Evolutionary conservation across 164 flowering plant species (phyloP).

Genomic region (Vitis amurensis): DNA sequence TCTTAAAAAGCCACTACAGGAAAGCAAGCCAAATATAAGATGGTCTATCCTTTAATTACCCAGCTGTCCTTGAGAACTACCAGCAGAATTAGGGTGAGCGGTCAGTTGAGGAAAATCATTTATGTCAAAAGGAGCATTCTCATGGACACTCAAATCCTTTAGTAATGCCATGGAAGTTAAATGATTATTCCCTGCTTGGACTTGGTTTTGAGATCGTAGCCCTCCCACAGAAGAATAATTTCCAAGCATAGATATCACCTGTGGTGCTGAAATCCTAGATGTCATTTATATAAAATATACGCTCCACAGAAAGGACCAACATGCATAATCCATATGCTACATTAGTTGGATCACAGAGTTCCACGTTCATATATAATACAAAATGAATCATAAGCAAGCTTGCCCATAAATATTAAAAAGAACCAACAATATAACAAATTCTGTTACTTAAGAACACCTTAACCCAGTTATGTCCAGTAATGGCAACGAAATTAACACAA

Average conservation of each 20-base stretch:
- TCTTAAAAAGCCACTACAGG: background rate
- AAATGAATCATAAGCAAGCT: too few species aligned
- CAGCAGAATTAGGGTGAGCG: slow-evolving; percentile 30
- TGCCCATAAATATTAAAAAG: too few species aligned
- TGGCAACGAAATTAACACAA: too few species aligned
- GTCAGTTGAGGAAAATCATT: slow-evolving; percentile 37
- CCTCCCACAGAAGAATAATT: slow-evolving; percentile 27
- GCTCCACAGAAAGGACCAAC: background rate
- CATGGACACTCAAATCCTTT: slow-evolving; percentile 21
- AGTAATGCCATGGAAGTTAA: slow-evolving; percentile 23
- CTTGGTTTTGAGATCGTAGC: slow-evolving; percentile 42
- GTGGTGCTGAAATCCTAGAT: slow-evolving; percentile 28
- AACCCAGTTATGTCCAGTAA: too few species aligned
- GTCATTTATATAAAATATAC: slow-evolving; percentile 1
- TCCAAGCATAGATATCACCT: slow-evolving; percentile 30
- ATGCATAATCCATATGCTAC: too few species aligned
- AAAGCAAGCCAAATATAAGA: background rate
- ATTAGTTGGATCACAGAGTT: too few species aligned
- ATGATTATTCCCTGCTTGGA: slow-evolving; percentile 25
- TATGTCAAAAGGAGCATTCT: slow-evolving; percentile 28
- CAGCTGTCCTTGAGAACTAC: slow-evolving; percentile 32
- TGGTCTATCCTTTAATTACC: slow-evolving; percentile 12
- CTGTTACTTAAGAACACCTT: too few species aligned
- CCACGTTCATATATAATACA: too few species aligned
- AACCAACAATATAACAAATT: too few species aligned